These are phyloP conservation scores for Thraustotheca clavata DNA, from an alignment of 352 stramenopile genomes.

Conservation along the genomic window DNA sequence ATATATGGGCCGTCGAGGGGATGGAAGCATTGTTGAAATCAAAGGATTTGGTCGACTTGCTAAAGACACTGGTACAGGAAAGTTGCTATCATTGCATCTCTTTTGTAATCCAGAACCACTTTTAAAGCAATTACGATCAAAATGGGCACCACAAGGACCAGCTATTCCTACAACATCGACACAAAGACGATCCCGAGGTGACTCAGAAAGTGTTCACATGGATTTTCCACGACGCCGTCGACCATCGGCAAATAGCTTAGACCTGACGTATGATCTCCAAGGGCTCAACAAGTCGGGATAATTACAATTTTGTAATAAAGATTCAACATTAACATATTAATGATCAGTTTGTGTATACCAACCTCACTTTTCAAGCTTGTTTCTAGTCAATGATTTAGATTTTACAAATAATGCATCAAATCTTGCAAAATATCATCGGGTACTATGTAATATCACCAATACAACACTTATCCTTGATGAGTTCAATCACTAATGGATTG, in stretches of 20 bases:
- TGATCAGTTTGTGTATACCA: too few species aligned
- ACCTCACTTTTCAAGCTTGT: too few species aligned
- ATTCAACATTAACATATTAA: too few species aligned
- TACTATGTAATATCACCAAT: too few species aligned
- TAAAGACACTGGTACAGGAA: constrained; percentile 28
- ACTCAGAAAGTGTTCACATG: not conserved
- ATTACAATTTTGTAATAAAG: too few species aligned
- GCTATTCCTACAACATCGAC: not conserved
- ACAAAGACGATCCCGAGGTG: not conserved
- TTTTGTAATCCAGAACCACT: constrained; percentile 8
- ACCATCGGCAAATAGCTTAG: not conserved
- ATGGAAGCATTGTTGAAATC: constrained; percentile 48
- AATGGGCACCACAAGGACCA: not conserved
- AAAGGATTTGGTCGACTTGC: constrained; percentile 64
- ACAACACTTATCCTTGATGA: too few species aligned
- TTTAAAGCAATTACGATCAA: not conserved
- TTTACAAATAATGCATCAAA: too few species aligned
- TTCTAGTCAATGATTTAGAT: too few species aligned
- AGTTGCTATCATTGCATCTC: constrained; percentile 9
- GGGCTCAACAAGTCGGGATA: not conserved
- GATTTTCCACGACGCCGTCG: not conserved
- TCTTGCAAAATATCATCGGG: too few species aligned
- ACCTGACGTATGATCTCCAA: not conserved
- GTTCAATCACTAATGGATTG: too few species aligned
- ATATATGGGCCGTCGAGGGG: constrained; percentile 51